These are phyloP conservation scores for Polytrichum formosum DNA, from an alignment of 225 moss, liverwort and hornwort species.

Conservation along the genomic window DNA sequence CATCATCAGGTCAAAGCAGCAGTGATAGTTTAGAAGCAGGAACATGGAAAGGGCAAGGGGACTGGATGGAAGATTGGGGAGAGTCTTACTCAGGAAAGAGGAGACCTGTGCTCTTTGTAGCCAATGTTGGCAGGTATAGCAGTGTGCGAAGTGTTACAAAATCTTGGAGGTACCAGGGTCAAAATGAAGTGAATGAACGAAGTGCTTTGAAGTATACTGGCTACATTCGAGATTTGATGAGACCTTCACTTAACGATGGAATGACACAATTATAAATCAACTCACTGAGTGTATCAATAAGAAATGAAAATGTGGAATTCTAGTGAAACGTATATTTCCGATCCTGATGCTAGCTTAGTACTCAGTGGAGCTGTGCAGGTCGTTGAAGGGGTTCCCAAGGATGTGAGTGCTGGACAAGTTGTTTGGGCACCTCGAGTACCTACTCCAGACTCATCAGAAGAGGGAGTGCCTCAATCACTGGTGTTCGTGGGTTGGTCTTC, in stretches of 20 bases:
- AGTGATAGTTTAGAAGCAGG: slow-evolving; percentile 57
- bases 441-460: slow-evolving; percentile 19
- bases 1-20: slow-evolving; percentile 46
- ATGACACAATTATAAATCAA: neutral
- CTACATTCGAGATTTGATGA: neutral
- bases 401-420: slow-evolving; percentile 92
- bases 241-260: neutral
- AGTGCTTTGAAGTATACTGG: neutral
- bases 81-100: slow-evolving; percentile 86
- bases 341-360: slow-evolving; percentile 40
- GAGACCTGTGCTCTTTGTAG: slow-evolving; percentile 83
- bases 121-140: slow-evolving; percentile 65
- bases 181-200: neutral
- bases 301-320: neutral
- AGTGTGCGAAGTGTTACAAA: slow-evolving; percentile 3
- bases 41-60: slow-evolving; percentile 93
- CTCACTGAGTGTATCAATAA: no score
- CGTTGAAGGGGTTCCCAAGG: slow-evolving; percentile 81
- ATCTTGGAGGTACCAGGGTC: slow-evolving; percentile 1
- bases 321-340: neutral
- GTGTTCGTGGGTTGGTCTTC: slow-evolving; percentile 93
- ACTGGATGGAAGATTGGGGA: slow-evolving; percentile 98
- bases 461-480: slow-evolving; percentile 40
- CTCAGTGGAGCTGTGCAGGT: slow-evolving; percentile 90
- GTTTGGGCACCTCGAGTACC: slow-evolving; percentile 71